phyloP scores from a whole-genome alignment of 495 filamentous ascomycete species.

The Lophium mytilinum region DNA sequence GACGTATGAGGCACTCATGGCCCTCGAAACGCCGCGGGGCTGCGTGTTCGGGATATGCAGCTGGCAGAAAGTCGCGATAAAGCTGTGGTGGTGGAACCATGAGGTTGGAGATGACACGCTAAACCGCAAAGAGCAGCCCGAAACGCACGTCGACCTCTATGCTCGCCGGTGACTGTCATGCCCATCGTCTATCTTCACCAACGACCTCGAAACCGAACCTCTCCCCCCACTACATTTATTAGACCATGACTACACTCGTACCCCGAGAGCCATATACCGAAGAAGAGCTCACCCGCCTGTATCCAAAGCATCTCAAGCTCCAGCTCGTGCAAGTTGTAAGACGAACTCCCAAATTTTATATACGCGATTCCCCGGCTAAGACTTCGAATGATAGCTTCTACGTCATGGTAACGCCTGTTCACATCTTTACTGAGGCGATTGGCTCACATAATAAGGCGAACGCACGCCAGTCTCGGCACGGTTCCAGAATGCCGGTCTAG shows the following conservation, averaged over 20 bases:
- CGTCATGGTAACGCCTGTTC: conserved; percentile 57
- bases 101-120: too few relatives aligned
- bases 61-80: too few relatives aligned
- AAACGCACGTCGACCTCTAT: too few relatives aligned
- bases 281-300: conserved; percentile 74
- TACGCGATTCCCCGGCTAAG: not conserved
- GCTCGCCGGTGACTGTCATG: too few relatives aligned
- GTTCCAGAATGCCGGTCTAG: conserved; percentile 64
- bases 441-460: conserved; percentile 46
- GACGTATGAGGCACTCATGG: conserved; percentile 21
- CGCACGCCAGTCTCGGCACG: conserved; percentile 76
- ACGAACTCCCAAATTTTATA: not conserved
- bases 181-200: too few relatives aligned
- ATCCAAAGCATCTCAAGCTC: conserved; percentile 70
- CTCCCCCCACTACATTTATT: too few relatives aligned
- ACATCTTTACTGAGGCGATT: too few relatives aligned
- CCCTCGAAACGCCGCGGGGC: not conserved
- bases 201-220: too few relatives aligned
- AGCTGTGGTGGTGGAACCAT: too few relatives aligned
- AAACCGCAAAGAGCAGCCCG: too few relatives aligned
- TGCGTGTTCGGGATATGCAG: too few relatives aligned
- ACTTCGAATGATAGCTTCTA: conserved; percentile 47
- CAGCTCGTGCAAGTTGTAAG: conserved; percentile 79
- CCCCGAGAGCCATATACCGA: conserved; percentile 69
- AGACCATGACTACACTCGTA: conserved; percentile 77